Evolutionary conservation across 148 eudicot species (phyloP), one percentile per base, ranked within the genome.

Genomic region (Chenopodium quinoa): DNA sequence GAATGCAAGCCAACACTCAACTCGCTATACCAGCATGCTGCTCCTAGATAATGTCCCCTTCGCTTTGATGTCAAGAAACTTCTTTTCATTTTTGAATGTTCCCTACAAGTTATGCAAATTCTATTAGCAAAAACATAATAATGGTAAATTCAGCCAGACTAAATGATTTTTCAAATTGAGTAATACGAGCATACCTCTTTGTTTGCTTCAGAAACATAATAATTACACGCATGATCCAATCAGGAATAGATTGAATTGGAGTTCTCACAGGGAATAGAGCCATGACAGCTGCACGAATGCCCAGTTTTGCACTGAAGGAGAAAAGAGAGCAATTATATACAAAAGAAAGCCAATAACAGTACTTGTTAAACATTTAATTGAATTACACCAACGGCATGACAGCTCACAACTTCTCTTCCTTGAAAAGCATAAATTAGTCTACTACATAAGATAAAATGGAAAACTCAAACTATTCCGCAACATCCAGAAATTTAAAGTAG

Each of bases 211-310:
- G 9, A 40, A 47, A 52, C 47, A 52, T 32, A 2, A 79, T 31
- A 47, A 79, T 71, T 58, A 67, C 82, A 77, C 16, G 67, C 23
- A 56, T 9, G 7, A 50, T 31, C 81, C 75, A 79, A 50, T 70
- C 68, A 79, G n/a, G 46, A 70, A 71, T n/a, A 31, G n/a, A 10
- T 11, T 7, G n/a, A 16, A 80, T 71, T 0, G 54, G 54, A 3
- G 34, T 23, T n/a, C 76, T 71, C 3, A 23, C 70, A 23, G 69
- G 66, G n/a, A 71, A 60, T 14, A 80, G 82, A 72, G 69, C 82
- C 58, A 14, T 34, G 12, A 80, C 82, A 37, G 44, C 82, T 7
- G 20, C 40, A 37, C 37, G 23, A 40, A 23, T 40, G 32, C 58
- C 67, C 9, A 31, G 9, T 23, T 19, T 9, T 2, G 58, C 82